These are phyloP conservation scores for Paecilomyces dactylethromorphus DNA, from an alignment of 2,329 filamentous ascomycete genomes.

Conservation along the genomic window DNA sequence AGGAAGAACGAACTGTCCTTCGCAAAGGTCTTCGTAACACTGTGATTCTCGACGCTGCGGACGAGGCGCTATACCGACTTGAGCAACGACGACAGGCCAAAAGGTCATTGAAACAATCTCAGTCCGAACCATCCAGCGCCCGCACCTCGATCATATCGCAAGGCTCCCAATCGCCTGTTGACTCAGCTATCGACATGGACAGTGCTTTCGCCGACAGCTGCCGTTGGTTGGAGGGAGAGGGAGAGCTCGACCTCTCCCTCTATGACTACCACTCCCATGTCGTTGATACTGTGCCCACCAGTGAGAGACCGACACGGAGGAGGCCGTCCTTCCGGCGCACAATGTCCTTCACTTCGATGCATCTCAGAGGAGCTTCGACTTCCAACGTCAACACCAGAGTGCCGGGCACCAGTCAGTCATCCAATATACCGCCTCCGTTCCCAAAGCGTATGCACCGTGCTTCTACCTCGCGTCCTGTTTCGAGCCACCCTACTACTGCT, in stretches of 20 bases:
- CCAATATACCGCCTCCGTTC: conserved; percentile 21
- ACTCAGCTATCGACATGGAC: conserved; percentile 34
- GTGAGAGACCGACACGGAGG: conserved; percentile 15
- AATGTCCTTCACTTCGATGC: conserved; percentile 63
- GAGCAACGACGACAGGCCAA: conserved; percentile 26
- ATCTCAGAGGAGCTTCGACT: conserved; percentile 46
- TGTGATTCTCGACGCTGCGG: conserved; percentile 51
- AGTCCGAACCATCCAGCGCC: conserved; percentile 4
- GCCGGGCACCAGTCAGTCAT: conserved; percentile 38
- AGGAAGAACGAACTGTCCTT: conserved; percentile 59
- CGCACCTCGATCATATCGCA: conserved; percentile 13
- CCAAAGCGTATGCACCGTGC: conserved; percentile 20
- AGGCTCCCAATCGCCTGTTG: conserved; percentile 20
- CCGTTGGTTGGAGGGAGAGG: conserved; percentile 67
- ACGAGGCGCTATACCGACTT: conserved; percentile 51
- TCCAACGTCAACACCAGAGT: conserved; percentile 35
- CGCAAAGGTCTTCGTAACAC: conserved; percentile 50
- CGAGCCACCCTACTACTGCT: conserved; percentile 47
- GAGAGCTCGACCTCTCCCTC: conserved; percentile 62
- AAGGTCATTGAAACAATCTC: conserved; percentile 18
- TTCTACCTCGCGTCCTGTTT: conserved; percentile 34
- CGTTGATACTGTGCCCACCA: conserved; percentile 37
- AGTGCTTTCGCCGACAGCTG: conserved; percentile 61
- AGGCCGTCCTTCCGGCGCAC: conserved; percentile 63
- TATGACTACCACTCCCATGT: conserved; percentile 65